A percentile compares a stretch with the other conserved stretches of the same genome.
Conservation (phyloP, 1,284 basidiomycete species). For the Spongispora temasekensis region DNA sequence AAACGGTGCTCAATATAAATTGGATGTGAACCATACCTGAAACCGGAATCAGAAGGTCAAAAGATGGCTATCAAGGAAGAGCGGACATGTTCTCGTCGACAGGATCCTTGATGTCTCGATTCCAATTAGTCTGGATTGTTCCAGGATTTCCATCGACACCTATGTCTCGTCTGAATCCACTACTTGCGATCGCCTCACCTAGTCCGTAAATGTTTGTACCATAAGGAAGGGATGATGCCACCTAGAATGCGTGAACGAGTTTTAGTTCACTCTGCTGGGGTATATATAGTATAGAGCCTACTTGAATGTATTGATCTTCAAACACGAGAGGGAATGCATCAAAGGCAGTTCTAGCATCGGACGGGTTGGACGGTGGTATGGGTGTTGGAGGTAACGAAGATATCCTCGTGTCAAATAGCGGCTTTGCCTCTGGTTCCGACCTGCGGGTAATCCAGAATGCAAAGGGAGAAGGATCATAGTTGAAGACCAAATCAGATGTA, state of each 20-base stretch:
- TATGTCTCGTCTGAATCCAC: slow-evolving; percentile 65
- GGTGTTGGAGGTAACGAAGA: slow-evolving; percentile 57
- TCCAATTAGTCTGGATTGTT: slow-evolving; percentile 73
- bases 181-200: slow-evolving; percentile 70
- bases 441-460: slow-evolving; percentile 78
- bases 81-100: slow-evolving; percentile 61
- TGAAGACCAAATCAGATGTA: slow-evolving; percentile 64
- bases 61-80: background rate
- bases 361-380: slow-evolving; percentile 47
- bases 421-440: slow-evolving; percentile 53
- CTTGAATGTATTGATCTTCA: slow-evolving; percentile 70
- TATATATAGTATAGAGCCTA: slow-evolving; percentile 18
- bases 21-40: slow-evolving; percentile 67
- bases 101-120: slow-evolving; percentile 62
- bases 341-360: slow-evolving; percentile 53
- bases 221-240: slow-evolving; percentile 63
- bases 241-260: slow-evolving; percentile 36
- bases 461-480: slow-evolving; percentile 66
- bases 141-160: slow-evolving; percentile 51
- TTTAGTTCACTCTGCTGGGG: background rate
- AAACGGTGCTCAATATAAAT: slow-evolving; percentile 69
- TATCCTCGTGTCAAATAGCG: slow-evolving; percentile 75
- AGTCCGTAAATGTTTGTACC: slow-evolving; percentile 78
- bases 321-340: slow-evolving; percentile 71
- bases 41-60: slow-evolving; percentile 10